phyloP scores from a whole-genome alignment of 352 stramenopile species.

The Pythium guiyangense region DNA sequence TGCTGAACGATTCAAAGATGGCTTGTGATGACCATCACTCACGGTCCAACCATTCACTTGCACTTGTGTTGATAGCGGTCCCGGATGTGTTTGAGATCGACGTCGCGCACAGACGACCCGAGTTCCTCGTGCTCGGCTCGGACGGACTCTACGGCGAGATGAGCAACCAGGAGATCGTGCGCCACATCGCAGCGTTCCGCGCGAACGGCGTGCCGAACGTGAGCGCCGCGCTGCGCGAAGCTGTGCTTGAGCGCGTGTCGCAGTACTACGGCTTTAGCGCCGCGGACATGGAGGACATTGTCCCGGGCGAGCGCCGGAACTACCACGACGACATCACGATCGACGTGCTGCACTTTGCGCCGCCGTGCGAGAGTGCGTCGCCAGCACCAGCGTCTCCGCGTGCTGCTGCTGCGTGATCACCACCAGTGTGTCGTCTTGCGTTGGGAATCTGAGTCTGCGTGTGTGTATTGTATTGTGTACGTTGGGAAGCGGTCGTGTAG shows the following conservation, averaged over 20 bases:
- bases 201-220: conserved; percentile 49
- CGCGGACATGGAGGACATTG: conserved; percentile 45
- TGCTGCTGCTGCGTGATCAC: conserved; percentile 14
- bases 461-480: neutral
- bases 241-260: conserved; percentile 49
- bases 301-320: conserved; percentile 49
- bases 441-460: neutral
- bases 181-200: conserved; percentile 41
- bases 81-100: conserved; percentile 66
- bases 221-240: conserved; percentile 36
- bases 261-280: conserved; percentile 45
- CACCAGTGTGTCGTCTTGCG: neutral
- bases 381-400: conserved; percentile 5
- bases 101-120: conserved; percentile 35
- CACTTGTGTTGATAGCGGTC: conserved; percentile 19
- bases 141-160: conserved; percentile 61
- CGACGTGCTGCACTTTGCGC: conserved; percentile 60
- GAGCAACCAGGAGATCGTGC: conserved; percentile 57
- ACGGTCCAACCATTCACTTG: neutral
- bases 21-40: neutral
- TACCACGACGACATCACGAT: conserved; percentile 78
- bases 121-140: conserved; percentile 63
- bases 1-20: no score
- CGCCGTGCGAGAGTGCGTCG: conserved; percentile 5
- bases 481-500: neutral